A percentile compares a stretch with the other conserved stretches of the same genome.
Conservation (phyloP, 306 rosid species). For the Rosa rugosa region DNA sequence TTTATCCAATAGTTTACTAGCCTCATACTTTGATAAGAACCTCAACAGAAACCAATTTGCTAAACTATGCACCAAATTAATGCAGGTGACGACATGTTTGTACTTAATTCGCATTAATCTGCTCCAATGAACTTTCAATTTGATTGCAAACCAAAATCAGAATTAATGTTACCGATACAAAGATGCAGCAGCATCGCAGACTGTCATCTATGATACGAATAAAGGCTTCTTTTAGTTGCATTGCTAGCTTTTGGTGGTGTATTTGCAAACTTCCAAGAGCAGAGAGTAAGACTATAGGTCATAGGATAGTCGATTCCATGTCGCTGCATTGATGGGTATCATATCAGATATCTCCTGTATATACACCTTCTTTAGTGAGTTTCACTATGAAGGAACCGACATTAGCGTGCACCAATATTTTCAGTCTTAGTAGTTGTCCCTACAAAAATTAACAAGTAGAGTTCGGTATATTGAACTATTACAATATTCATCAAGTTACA, state of each 20-base stretch:
- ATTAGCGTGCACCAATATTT: constrained; percentile 46
- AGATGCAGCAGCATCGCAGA: no score
- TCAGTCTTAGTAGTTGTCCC: constrained; percentile 56
- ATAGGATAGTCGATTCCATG: constrained; percentile 40
- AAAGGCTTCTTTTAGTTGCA: no score
- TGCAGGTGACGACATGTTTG: neutral
- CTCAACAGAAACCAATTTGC: no score
- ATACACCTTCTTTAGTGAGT: constrained; percentile 41
- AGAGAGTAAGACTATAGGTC: constrained; percentile 24
- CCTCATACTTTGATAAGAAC: no score
- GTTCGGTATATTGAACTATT: neutral
- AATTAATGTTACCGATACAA: no score
- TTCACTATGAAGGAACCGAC: constrained; percentile 46
- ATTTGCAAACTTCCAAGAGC: constrained; percentile 60
- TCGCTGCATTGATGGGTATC: constrained; percentile 40
- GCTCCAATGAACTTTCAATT: neutral
- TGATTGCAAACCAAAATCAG: neutral
- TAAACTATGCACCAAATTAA: no score
- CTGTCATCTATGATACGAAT: no score
- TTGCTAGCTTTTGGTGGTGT: constrained; percentile 2
- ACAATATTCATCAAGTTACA: no score
- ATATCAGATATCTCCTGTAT: constrained; percentile 49
- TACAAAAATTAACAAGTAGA: constrained; percentile 11
- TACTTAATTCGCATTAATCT: neutral
- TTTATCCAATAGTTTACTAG: no score